Percentiles rank a stretch among this genome's conserved stretches.
Conservation (phyloP, 169 alveolate species). For the Plasmodium berghei region DNA sequence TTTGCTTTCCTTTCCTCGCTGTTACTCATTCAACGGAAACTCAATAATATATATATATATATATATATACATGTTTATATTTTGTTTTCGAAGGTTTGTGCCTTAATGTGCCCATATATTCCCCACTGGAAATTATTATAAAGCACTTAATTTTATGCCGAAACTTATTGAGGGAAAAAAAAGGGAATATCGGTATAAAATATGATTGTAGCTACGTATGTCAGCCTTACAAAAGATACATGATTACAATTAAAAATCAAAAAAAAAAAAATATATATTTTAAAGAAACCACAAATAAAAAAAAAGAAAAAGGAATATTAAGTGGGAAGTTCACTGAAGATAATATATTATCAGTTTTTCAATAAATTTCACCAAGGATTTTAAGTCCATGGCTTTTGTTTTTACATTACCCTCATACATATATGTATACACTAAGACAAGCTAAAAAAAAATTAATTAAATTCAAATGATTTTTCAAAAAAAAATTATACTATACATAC, state of each 20-base stretch:
- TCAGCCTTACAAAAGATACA: constrained; percentile 76
- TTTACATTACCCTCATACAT: no score
- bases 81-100: constrained; percentile 35
- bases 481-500: no score
- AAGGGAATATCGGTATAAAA: constrained; percentile 67
- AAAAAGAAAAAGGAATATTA: constrained; percentile 61
- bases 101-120: constrained; percentile 64
- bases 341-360: constrained; percentile 74
- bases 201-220: constrained; percentile 75
- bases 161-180: constrained; percentile 62
- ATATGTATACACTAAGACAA: no score
- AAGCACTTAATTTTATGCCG: constrained; percentile 67
- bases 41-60: background rate
- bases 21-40: no score
- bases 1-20: no score
- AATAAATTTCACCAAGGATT: background rate
- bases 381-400: no score
- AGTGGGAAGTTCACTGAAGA: constrained; percentile 65
- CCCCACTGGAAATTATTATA: constrained; percentile 75
- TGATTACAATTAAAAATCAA: constrained; percentile 55
- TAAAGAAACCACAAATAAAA: constrained; percentile 50
- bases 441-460: no score
- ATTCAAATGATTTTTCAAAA: no score
- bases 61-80: constrained; percentile 1
- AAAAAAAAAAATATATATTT: constrained; percentile 70